Evolutionary conservation across 2,329 filamentous ascomycete species (phyloP).

Genomic region (Saccharata proteae): DNA sequence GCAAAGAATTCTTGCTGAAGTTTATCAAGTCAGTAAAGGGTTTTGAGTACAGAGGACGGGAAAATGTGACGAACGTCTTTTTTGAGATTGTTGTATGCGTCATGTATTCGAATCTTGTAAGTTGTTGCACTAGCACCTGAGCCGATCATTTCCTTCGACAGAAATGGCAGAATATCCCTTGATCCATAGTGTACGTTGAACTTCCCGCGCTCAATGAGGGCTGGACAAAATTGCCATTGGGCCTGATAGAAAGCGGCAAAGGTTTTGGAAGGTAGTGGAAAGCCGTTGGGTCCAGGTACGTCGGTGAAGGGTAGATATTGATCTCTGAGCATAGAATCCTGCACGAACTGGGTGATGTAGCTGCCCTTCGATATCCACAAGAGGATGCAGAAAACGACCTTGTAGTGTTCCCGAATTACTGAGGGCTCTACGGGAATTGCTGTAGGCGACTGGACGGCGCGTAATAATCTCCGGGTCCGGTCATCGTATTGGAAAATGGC

Average conservation of each 20-base stretch:
- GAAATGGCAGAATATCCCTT: conserved; percentile 11
- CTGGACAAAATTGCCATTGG: conserved; percentile 14
- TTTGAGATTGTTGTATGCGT: no score
- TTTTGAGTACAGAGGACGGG: no score
- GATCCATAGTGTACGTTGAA: not conserved
- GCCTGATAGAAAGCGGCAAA: conserved; percentile 10
- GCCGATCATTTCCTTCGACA: not conserved
- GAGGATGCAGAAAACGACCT: conserved; percentile 12
- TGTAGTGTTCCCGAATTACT: conserved; percentile 9
- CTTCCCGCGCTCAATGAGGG: not conserved
- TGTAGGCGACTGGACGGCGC: no score
- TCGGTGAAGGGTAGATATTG: conserved; percentile 11
- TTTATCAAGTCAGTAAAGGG: no score
- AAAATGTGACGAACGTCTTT: no score
- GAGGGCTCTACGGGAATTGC: no score
- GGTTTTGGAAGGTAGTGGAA: not conserved
- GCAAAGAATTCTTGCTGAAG: no score
- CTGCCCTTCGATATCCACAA: conserved; percentile 8
- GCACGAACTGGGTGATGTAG: conserved; percentile 9
- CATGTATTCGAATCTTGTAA: no score
- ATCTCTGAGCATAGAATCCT: conserved; percentile 8
- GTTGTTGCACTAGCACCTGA: not conserved
- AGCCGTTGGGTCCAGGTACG: not conserved
- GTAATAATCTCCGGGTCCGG: no score
- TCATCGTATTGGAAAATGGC: no score